Evolutionary conservation across 2,329 filamentous ascomycete species (phyloP), one percentile per base, ranked within the genome.

Genomic region (Apiospora kogelbergensis): DNA sequence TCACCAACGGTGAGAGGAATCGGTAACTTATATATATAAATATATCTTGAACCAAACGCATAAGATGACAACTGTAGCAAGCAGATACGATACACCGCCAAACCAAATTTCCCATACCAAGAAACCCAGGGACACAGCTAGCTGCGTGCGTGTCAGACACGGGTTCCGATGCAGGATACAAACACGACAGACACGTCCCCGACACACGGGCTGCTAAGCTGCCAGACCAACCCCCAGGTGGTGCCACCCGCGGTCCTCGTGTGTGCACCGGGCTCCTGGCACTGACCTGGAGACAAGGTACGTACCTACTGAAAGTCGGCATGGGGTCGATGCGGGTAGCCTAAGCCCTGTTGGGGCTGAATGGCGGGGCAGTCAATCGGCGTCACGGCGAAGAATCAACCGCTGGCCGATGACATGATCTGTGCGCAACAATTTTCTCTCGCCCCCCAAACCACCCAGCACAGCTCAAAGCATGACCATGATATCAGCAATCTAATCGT

Each of bases 361-460:
- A 1, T 6, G 15, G 46, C 30, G 46, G 46, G 46, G 24, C 46
- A 30, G 24, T 24, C 4, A 7, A 42, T n/a, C 53, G 30, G 53
- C 53, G 22, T 20, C 30, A 68, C 67, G 67, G 48, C 65, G 22
- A 64, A 57, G 40, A 48, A 45, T 24, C 40, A 60, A 17, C 57
- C 63, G 40, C 33, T 20, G 22, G 26, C 41, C 68, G 42, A 40
- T 44, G 33, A 4, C 45, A 26, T 68, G 71, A 60, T 60, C 71
- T 41, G 67, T 68, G 71, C 71, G 57, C 69, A 67, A 69, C 66
- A 72, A 72, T 68, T 72, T 72, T 72, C 68, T 67, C 45, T 1
- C 40, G 40, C 40, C 40, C 40, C 40, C 40, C 10, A 42, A 15
- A 15, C 11, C 2, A 15, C 40, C 40, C 11, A 15, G 11, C 40